Evolutionary conservation across 2,329 filamentous ascomycete species (phyloP).

Genomic region (Colletotrichum sp.): DNA sequence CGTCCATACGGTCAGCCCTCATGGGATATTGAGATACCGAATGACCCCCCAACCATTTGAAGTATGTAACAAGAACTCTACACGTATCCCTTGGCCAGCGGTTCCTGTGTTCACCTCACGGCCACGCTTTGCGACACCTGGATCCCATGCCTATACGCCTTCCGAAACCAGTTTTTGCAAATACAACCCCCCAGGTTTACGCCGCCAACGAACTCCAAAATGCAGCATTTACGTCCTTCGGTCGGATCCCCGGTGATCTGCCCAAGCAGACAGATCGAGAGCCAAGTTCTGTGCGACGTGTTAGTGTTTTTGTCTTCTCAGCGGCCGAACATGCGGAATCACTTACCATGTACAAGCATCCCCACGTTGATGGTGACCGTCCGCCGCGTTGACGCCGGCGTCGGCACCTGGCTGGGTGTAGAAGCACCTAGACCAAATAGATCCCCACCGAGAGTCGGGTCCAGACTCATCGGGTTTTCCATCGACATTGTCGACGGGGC

Average conservation of each 20-base stretch:
- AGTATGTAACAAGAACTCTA: background rate
- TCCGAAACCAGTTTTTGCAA: background rate
- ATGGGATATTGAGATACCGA: background rate
- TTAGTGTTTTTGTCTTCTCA: background rate
- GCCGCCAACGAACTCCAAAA: conserved; percentile 18
- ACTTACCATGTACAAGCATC: conserved; percentile 31
- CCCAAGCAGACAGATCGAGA: conserved; percentile 42
- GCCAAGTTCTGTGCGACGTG: conserved; percentile 34
- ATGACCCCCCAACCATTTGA: background rate
- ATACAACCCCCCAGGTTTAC: background rate
- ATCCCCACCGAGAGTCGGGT: background rate
- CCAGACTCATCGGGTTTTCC: background rate
- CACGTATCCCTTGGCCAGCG: background rate
- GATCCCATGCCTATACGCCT: background rate
- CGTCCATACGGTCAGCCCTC: background rate
- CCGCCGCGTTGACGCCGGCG: conserved; percentile 27
- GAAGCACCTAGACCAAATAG: background rate
- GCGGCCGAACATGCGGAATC: background rate
- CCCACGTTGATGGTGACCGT: conserved; percentile 39
- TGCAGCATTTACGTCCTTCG: conserved; percentile 35
- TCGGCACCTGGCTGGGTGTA: background rate
- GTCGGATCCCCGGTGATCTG: conserved; percentile 41
- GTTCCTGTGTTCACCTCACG: background rate
- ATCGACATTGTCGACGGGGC: background rate
- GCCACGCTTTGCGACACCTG: background rate